Evolutionary conservation across 73 alveolate genomes (phyloP), one percentile per base, ranked within the genome.

Genomic region (Symbiodinium natans): DNA sequence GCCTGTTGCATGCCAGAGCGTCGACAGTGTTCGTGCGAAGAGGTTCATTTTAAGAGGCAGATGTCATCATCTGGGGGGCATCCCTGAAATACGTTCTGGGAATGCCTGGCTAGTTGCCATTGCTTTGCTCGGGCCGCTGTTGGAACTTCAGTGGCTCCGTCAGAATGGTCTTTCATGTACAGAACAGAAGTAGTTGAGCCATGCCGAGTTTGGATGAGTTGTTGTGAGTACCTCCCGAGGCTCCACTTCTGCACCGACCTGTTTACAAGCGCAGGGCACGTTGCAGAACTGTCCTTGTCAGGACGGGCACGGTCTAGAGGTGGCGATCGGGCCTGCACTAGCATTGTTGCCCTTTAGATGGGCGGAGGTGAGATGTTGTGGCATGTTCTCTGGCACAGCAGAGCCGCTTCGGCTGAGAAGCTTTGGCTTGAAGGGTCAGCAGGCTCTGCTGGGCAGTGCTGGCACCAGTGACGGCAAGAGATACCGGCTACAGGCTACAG

Each of bases 331-430:
- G 31, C 80, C 80, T 27, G 29, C 80, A 63, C 80, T 63, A 36
- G 80, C 80, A 63, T 31, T 9, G 59, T 46, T 13, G 80, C 80
- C 80, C 80, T 27, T 63, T 63, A 13, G 11, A 29, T 27, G 80
- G 80, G 80, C 80, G 36, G 80, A 63, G 80, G 80, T 63, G 80
- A 9, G 59, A 46, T 63, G 80, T 63, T 63, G 80, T 63, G 80
- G 80, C 80, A 63, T 63, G 13, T 13, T 46, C 33, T 27, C 80
- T 63, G 80, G 80, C 80, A 63, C 80, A n/a, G 36, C 80, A 63
- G 80, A 63, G 80, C 80, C 27, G 31, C 27, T 63, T 31, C 80
- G 4, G 36, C 13, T 46, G 21, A 13, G 59, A 46, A 13, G 21
- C 59, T 6, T 9, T 13, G 13, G 33, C 80, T 63, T 29, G 36